phyloP scores from a whole-genome alignment of 1,284 basidiomycete genomes.

The Gomphus sp. region DNA sequence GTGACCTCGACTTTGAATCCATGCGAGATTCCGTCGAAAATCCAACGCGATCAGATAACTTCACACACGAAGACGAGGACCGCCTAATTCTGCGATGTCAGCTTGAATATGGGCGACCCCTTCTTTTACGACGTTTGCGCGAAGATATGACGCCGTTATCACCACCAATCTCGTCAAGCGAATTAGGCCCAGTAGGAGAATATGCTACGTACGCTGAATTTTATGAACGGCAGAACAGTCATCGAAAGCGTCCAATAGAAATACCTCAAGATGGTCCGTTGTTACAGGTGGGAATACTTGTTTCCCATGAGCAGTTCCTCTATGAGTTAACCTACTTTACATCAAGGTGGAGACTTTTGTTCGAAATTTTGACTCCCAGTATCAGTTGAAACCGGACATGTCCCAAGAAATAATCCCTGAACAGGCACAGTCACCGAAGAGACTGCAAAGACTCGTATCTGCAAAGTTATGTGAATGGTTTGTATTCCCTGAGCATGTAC shows the following conservation, averaged over 20 bases:
- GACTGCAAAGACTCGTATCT: conserved; percentile 32
- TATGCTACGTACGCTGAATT: conserved; percentile 51
- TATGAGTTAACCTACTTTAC: neutral
- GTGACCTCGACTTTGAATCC: conserved; percentile 44
- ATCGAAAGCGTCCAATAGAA: neutral
- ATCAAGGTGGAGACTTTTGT: conserved; percentile 4
- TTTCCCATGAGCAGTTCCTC: neutral
- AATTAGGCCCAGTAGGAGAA: conserved; percentile 26
- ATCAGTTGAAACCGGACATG: neutral
- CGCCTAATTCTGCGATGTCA: conserved; percentile 43
- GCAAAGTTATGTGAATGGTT: conserved; percentile 42
- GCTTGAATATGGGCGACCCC: conserved; percentile 45
- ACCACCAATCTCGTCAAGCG: conserved; percentile 36
- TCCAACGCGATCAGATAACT: conserved; percentile 51
- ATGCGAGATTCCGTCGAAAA: conserved; percentile 40
- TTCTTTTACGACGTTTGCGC: conserved; percentile 47
- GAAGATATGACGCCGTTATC: conserved; percentile 57
- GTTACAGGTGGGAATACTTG: neutral
- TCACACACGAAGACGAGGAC: conserved; percentile 38
- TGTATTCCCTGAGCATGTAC: conserved; percentile 36
- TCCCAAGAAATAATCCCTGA: neutral
- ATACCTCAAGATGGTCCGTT: conserved; percentile 6
- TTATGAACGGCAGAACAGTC: conserved; percentile 23
- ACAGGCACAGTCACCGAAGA: neutral
- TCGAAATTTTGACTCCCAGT: conserved; percentile 5